Conservation (phyloP, 2,329 filamentous ascomycete species). For the Clonostachys byssicola region DNA sequence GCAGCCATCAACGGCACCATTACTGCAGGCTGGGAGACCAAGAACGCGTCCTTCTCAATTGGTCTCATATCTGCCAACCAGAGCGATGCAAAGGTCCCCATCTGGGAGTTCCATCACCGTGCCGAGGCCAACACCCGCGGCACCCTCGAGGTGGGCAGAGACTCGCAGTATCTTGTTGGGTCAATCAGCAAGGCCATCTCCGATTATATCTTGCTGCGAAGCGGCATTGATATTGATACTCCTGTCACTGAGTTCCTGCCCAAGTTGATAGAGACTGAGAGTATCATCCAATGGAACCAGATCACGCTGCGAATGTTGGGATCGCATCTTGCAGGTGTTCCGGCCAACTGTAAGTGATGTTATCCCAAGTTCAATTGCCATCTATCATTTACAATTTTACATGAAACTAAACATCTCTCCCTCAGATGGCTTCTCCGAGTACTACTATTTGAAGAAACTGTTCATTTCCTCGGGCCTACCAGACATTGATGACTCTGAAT, state of each 20-base stretch:
- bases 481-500: conserved; percentile 20
- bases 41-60: conserved; percentile 32
- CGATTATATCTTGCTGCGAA: conserved; percentile 26
- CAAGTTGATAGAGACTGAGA: conserved; percentile 13
- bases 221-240: conserved; percentile 22
- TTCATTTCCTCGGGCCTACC: conserved; percentile 30
- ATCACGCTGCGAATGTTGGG: conserved; percentile 29
- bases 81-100: conserved; percentile 11
- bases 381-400: neutral
- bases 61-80: conserved; percentile 24
- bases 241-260: conserved; percentile 27
- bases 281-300: conserved; percentile 24
- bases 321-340: conserved; percentile 26
- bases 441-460: conserved; percentile 25
- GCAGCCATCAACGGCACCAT: conserved; percentile 21
- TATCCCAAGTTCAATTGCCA: fast-evolving
- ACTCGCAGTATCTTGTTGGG: conserved; percentile 35
- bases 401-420: neutral
- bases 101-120: conserved; percentile 37
- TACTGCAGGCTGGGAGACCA: conserved; percentile 23
- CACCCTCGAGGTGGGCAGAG: conserved; percentile 18
- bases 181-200: conserved; percentile 33
- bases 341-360: conserved; percentile 25
- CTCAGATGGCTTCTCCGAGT: conserved; percentile 21
- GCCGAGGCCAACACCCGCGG: conserved; percentile 24